Conservation (phyloP, 2,329 filamentous ascomycete genomes). For the Fusarium sarcochroum region DNA sequence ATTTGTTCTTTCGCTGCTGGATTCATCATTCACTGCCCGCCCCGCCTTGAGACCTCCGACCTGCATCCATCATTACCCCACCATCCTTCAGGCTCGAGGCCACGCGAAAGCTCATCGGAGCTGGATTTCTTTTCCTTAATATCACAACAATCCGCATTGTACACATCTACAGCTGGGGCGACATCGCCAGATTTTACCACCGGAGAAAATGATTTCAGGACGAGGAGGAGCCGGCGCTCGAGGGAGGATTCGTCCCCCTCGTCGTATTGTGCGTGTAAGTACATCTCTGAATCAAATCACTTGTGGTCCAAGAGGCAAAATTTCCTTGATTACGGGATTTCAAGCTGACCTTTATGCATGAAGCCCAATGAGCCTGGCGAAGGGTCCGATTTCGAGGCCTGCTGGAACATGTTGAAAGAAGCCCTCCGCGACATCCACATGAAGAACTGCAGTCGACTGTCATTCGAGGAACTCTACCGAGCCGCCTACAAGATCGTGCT, state of each 20-base stretch:
- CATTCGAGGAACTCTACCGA: slow-evolving; percentile 96
- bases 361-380: slow-evolving; percentile 62
- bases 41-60: slow-evolving; percentile 29
- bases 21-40: slow-evolving; percentile 15
- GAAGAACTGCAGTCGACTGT: slow-evolving; percentile 89
- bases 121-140: slow-evolving; percentile 1
- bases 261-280: slow-evolving; percentile 60
- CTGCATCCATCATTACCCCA: slow-evolving; percentile 38
- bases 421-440: slow-evolving; percentile 91
- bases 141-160: neutral
- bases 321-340: neutral
- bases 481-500: slow-evolving; percentile 94
- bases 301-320: neutral
- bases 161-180: slow-evolving; percentile 6
- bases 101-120: slow-evolving; percentile 11
- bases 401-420: slow-evolving; percentile 82
- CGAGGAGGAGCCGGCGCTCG: slow-evolving; percentile 60
- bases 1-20: slow-evolving; percentile 1
- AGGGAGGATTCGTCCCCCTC: slow-evolving; percentile 60
- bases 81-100: slow-evolving; percentile 23
- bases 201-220: slow-evolving; percentile 62
- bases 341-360: slow-evolving; percentile 42
- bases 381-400: slow-evolving; percentile 84
- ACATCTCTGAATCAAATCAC: slow-evolving; percentile 3
- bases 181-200: slow-evolving; percentile 9